Evolutionary conservation across 768 basidiomycete species (phyloP), one percentile per base, ranked within the genome.

Genomic region (Pseudohyphozyma bogoriensis): DNA sequence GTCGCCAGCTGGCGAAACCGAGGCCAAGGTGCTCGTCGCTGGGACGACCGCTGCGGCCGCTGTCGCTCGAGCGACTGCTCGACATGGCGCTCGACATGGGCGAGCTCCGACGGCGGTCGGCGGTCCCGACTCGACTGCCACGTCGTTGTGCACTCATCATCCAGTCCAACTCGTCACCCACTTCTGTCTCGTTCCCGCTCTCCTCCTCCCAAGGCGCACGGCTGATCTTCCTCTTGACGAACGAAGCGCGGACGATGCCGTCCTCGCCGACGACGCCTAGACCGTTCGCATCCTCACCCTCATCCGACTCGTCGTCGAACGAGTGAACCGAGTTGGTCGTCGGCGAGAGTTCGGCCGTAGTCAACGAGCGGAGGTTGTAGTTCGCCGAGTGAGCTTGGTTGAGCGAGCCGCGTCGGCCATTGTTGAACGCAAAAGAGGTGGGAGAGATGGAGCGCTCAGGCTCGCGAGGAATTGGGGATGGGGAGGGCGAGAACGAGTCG

Each of bases 81-180:
- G 2, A 31, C 36, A 22, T 49, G 36, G 33, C 54, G 49, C 15
- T 20, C 11, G 22, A 32, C 46, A 29, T 52, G 26, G 11, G 26
- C 42, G 46, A 3, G 15, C 8, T 20, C 9, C 20, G 37, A 42
- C 15, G 6, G 28, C 26, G 37, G n/a, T 28, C 39, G 35, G 2
- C n/a, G 28, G 10, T 13, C 37, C 26, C 24, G 24, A 4, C 28
- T 29, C 20, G 26, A 11, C 4, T 26, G 9, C 24, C 29, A 5
- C 58, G 57, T 11, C 40, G 31, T 47, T 56, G 57, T 15, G 62
- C 57, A 1, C 54, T 47, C 57, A 63, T 59, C 57, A 63, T 63
- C 8, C 49, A 42, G 36, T 59, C 62, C 10, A 63, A 53, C 56
- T 63, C 62, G 35, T 63, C 62, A 7, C 51, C 51, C 9, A 35